These are phyloP conservation scores for Penicillium sp. DNA, from an alignment of 2,329 filamentous ascomycete species.

Conservation along the genomic window DNA sequence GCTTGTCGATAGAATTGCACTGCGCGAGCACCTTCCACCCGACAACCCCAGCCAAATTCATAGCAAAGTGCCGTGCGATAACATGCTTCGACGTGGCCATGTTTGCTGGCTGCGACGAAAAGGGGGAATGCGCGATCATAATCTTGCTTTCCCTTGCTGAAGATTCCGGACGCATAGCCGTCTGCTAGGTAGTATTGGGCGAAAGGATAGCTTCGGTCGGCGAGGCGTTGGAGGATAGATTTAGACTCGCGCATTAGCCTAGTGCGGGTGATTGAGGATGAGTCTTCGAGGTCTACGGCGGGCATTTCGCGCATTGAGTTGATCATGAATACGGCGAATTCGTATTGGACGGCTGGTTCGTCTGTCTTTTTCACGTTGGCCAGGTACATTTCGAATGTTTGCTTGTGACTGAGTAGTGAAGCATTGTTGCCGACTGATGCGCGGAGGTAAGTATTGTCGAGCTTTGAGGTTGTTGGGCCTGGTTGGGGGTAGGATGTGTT, in stretches of 20 bases:
- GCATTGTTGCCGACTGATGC: constrained; percentile 84
- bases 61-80: constrained; percentile 94
- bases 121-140: constrained; percentile 89
- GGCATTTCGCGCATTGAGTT: constrained; percentile 82
- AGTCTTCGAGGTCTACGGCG: constrained; percentile 49
- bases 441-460: constrained; percentile 82
- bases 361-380: constrained; percentile 97
- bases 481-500: constrained; percentile 80
- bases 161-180: constrained; percentile 90
- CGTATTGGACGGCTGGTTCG: constrained; percentile 87
- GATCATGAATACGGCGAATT: constrained; percentile 93
- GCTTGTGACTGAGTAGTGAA: constrained; percentile 84
- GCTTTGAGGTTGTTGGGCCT: constrained; percentile 62
- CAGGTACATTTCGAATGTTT: constrained; percentile 97
- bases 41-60: constrained; percentile 96
- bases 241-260: constrained; percentile 85
- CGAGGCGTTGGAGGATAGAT: constrained; percentile 81
- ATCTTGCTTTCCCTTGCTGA: constrained; percentile 92
- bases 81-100: constrained; percentile 93
- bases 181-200: constrained; percentile 97
- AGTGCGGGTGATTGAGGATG: constrained; percentile 54
- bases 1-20: constrained; percentile 90
- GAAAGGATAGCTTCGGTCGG: constrained; percentile 90
- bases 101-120: constrained; percentile 91
- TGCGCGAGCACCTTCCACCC: constrained; percentile 86